A percentile compares a stretch with the other conserved stretches of the same genome.
These are phyloP conservation scores for Grosmannia huntii DNA, from an alignment of 2,329 filamentous ascomycete species.

Conservation along the genomic window DNA sequence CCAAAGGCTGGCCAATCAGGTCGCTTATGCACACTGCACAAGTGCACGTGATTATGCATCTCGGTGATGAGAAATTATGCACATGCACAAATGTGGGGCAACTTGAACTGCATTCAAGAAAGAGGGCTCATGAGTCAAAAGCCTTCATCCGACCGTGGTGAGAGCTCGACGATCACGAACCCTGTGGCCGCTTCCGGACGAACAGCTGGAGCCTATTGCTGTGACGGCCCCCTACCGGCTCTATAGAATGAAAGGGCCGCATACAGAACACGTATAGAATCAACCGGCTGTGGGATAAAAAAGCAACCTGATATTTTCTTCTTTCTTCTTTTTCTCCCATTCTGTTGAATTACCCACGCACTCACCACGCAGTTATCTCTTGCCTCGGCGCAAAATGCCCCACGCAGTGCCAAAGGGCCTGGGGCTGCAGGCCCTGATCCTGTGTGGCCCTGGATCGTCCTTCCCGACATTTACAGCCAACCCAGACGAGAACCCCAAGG, in stretches of 20 bases:
- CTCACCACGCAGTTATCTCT: neutral
- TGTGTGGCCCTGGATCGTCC: slow-evolving; percentile 71
- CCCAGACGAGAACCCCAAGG: slow-evolving; percentile 70
- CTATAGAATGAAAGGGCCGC: neutral
- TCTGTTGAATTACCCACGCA: neutral
- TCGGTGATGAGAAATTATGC: neutral
- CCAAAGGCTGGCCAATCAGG: neutral
- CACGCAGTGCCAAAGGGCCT: slow-evolving; percentile 58
- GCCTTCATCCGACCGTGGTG: neutral
- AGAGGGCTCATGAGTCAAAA: neutral
- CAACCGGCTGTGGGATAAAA: neutral
- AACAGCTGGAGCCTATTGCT: neutral
- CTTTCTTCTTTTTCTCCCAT: neutral
- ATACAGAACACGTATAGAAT: neutral
- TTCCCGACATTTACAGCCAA: slow-evolving; percentile 74
- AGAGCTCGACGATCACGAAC: neutral
- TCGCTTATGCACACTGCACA: neutral
- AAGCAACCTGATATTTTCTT: neutral
- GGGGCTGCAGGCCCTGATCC: slow-evolving; percentile 70
- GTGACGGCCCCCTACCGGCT: neutral
- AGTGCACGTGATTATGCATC: neutral
- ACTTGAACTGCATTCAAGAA: neutral
- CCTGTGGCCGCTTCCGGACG: neutral
- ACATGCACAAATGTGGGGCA: neutral
- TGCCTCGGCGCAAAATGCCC: slow-evolving; percentile 41